These are phyloP conservation scores for Dothistroma septosporum DNA, from an alignment of 2,329 filamentous ascomycete species.

Conservation along the genomic window DNA sequence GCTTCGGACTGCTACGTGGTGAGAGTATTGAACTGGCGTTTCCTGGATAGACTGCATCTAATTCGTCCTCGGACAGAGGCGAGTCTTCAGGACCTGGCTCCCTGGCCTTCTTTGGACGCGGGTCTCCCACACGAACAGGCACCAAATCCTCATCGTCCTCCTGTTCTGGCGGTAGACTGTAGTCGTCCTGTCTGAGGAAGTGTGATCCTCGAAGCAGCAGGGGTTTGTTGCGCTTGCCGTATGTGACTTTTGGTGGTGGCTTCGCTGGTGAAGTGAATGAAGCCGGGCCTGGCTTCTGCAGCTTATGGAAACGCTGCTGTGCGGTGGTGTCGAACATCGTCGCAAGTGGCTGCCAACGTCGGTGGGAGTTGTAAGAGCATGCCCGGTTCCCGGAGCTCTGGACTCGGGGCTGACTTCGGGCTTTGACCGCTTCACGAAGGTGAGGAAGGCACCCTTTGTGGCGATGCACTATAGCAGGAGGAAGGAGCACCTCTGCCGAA, in stretches of 20 bases:
- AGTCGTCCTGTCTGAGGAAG: constrained; percentile 14
- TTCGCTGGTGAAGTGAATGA: not conserved
- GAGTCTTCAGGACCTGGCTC: constrained; percentile 28
- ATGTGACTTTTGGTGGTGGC: constrained; percentile 14
- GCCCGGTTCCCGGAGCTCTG: no score
- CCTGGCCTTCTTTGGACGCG: not conserved
- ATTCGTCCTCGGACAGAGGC: constrained; percentile 29
- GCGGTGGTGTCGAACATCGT: not conserved
- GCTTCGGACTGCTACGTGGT: not conserved
- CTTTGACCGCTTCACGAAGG: not conserved
- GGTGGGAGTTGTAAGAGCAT: not conserved
- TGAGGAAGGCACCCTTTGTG: not conserved
- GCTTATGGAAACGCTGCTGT: not conserved
- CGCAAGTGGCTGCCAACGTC: not conserved
- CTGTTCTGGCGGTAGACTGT: constrained; percentile 17
- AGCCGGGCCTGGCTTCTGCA: not conserved
- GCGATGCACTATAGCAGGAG: not conserved
- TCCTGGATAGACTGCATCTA: constrained; percentile 17
- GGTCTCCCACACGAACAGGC: not conserved
- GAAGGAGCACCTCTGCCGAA: not conserved
- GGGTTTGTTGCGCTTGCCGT: constrained; percentile 20
- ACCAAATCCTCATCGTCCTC: constrained; percentile 4
- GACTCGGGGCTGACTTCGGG: not conserved
- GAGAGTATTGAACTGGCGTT: constrained; percentile 14
- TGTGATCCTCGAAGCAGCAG: constrained; percentile 21